Base-by-base conservation (phyloP, 495 filamentous ascomycete genomes). In the Penicillium waksmanii region DNA sequence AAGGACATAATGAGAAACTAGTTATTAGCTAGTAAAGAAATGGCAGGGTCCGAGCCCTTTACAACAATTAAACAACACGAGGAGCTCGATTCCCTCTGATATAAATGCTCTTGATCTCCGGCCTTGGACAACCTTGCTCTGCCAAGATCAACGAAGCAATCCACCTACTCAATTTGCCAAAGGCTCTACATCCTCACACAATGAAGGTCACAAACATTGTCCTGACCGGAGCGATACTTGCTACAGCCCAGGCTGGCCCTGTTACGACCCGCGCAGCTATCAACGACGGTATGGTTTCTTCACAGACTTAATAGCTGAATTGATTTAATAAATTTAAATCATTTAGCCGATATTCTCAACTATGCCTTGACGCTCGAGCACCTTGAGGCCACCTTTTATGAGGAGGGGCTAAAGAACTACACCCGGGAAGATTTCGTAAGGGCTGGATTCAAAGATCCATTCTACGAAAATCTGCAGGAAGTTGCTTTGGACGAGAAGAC, bases 401-500 rank as follows among this genome's bases (percentile, higher is more conserved):
- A 75, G 33, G 68, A 86, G 62, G 84, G 81, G 23, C 75, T 88
- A 3, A 71, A 79, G 56, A 85, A 85, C 51, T 87, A 84, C 69
- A 73, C 75, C 13, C 64, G 78, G 38, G 61, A 64, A 0, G 72
- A 83, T 53, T 89, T 88, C 67, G 51, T 70, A 13, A 70, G 66
- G 9, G 80, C 84, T 18, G 84, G 84, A 35, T 82, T 83, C 62
- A 58, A 74, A 25, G 51, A 67, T 3, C 61, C 75, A 9, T 81
- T 87, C 66, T 85, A 83, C 66, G 68, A 69, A n/a, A 82, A 85
- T 66, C 19, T 88, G 19, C 62, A 80, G 58, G 66, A 71, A 51
- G 75, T 88, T 55, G 78, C 76, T 21, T 61, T 57, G 0, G 84
- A 87, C 64, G 86, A 89, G 64, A 73, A 68, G 46, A 78, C 79